Evolutionary conservation across 139 green algal species (phyloP).

Genomic region (Penium margaritaceum): DNA sequence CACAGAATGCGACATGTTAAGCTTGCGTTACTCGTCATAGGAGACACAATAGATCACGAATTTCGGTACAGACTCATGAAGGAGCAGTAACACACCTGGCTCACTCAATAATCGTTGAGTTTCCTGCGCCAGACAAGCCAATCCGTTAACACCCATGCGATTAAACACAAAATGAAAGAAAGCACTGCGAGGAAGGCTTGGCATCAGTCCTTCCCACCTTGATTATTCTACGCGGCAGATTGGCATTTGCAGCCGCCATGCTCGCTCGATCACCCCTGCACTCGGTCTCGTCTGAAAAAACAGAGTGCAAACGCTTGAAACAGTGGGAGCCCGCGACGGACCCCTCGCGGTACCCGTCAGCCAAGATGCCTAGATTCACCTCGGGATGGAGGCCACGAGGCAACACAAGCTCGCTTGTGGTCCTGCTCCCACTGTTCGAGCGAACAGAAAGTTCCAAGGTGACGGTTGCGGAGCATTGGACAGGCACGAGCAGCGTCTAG

Average conservation of each 20-base stretch:
- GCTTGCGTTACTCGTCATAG: no score
- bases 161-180: background rate
- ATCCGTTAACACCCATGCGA: constrained; percentile 2
- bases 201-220: constrained; percentile 6
- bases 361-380: no score
- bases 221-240: constrained; percentile 37
- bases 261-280: no score
- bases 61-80: background rate
- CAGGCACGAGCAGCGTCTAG: no score
- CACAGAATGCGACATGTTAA: background rate
- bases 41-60: background rate
- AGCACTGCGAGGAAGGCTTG: background rate
- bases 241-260: constrained; percentile 26
- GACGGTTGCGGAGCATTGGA: no score
- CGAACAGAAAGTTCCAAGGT: constrained; percentile 2
- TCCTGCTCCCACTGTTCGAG: background rate
- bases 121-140: constrained; percentile 60
- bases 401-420: no score
- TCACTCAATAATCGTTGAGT: constrained; percentile 93
- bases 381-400: no score
- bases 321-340: no score
- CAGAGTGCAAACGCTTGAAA: no score
- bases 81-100: constrained; percentile 53
- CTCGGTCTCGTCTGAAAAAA: no score
- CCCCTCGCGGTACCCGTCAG: no score